Evolutionary conservation across 352 stramenopile genomes (phyloP), one percentile per base, ranked within the genome.

Genomic region (Phytophthora megakarya): DNA sequence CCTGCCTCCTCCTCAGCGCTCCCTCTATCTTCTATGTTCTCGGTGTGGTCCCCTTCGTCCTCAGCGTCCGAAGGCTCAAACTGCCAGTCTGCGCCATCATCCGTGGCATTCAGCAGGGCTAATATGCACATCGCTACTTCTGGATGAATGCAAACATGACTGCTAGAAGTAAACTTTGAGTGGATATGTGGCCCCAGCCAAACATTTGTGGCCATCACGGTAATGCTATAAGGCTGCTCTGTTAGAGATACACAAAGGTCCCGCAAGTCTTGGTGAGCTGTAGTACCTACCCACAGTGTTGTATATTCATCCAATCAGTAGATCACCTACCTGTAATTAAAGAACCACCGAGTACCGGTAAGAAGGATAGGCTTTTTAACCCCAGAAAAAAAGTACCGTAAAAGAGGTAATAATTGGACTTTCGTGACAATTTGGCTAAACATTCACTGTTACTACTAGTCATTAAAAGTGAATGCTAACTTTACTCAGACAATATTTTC

Each of bases 121-220:
- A 11, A 4, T 22, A 61, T 61, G 42, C 46, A 42, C 32, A 62
- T 53, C 16, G 8, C 26, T 7, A 32, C 9, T 53, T 16, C 32
- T 26, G 21, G 53, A 50, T 39, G 8, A 32, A 39, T 47, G 30
- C 40, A 45, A 62, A 59, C n/a, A 3, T 33, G 16, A 22, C 9
- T 3, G 7, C 1, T 25, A 18, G 39, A 49, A n/a, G n/a, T n/a
- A n/a, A n/a, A n/a, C n/a, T n/a, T 42, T 33, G 53, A 47, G 40
- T 43, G 53, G 32, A 16, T 47, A 28, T 21, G 22, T 25, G 21
- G 10, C 5, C 19, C 35, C 28, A n/a, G n/a, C n/a, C 38, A 38
- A 61, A 53, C 32, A 47, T 39, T 61, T 37, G 15, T 61, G 40
- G 23, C 2, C 12, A 38, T 53, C n/a, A 54, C 18, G 19, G 30